Conservation (phyloP, 805 yeast species). For the Saccharomycodes ludwigii region DNA sequence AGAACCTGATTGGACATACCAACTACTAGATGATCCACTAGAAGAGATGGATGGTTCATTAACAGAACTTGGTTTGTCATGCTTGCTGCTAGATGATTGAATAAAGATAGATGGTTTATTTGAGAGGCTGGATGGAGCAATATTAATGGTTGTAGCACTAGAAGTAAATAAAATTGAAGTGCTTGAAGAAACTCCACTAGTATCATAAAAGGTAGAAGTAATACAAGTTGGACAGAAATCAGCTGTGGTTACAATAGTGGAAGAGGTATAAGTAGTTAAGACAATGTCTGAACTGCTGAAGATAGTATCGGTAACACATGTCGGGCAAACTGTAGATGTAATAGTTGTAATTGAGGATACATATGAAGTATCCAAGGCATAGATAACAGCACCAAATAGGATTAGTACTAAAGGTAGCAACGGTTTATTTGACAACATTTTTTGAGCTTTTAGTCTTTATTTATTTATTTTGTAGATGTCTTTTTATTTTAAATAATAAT, state of each 20-base stretch:
- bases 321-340: conserved; percentile 6
- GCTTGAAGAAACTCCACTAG: no score
- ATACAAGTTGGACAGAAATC: conserved; percentile 5
- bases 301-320: conserved; percentile 6
- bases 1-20: no score
- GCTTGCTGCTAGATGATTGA: no score
- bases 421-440: no score
- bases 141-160: background rate
- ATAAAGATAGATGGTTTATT: background rate
- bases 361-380: background rate
- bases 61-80: no score
- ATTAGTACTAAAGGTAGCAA: no score
- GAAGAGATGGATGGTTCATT: no score
- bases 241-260: background rate
- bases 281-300: background rate
- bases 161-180: background rate
- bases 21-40: no score
- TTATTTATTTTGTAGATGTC: background rate
- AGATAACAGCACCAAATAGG: conserved; percentile 3
- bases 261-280: background rate
- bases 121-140: background rate
- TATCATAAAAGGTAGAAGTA: no score
- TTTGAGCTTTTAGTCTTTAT: background rate
- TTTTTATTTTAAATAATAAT: no score
- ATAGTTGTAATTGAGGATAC: conserved; percentile 4